Evolutionary conservation across 495 filamentous ascomycete genomes (phyloP).

Genomic region (Xanthoparmelia taractica): DNA sequence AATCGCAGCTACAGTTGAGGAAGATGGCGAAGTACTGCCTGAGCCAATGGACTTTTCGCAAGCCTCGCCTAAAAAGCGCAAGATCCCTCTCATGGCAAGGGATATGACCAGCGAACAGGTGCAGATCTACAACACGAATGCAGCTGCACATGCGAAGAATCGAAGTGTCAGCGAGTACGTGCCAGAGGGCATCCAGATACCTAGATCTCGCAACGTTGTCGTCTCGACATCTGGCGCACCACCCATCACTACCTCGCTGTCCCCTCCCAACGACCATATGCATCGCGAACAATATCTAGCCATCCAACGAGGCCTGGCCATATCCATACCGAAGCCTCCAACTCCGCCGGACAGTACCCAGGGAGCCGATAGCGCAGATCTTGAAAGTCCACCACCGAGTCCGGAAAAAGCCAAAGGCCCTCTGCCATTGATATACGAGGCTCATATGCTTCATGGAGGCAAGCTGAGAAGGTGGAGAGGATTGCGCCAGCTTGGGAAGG

Average conservation of each 20-base stretch:
- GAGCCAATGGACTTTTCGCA: slow-evolving; percentile 23
- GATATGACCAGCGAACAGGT: slow-evolving; percentile 29
- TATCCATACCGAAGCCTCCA: slow-evolving; percentile 53
- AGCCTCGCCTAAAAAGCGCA: slow-evolving; percentile 45
- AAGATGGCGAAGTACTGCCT: not conserved
- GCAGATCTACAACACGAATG: slow-evolving; percentile 28
- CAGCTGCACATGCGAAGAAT: slow-evolving; percentile 50
- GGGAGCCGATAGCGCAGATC: slow-evolving; percentile 42
- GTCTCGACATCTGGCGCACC: slow-evolving; percentile 50
- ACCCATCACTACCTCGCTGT: slow-evolving; percentile 35
- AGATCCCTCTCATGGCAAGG: slow-evolving; percentile 34
- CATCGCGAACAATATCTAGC: slow-evolving; percentile 78
- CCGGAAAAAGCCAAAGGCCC: slow-evolving; percentile 27
- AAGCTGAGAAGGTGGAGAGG: slow-evolving; percentile 63
- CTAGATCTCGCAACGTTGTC: slow-evolving; percentile 60
- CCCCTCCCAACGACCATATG: slow-evolving; percentile 40
- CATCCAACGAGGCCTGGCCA: slow-evolving; percentile 60
- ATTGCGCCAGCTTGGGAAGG: slow-evolving; percentile 74
- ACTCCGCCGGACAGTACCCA: slow-evolving; percentile 62
- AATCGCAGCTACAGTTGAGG: slow-evolving; percentile 1
- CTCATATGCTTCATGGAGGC: slow-evolving; percentile 47
- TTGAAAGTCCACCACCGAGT: slow-evolving; percentile 26
- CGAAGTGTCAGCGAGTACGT: slow-evolving; percentile 83
- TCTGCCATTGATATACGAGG: slow-evolving; percentile 35
- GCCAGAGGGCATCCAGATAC: slow-evolving; percentile 58